Evolutionary conservation across 176 grass and related monocot genomes (phyloP).

Genomic region (Dendrocalamus sinicus): DNA sequence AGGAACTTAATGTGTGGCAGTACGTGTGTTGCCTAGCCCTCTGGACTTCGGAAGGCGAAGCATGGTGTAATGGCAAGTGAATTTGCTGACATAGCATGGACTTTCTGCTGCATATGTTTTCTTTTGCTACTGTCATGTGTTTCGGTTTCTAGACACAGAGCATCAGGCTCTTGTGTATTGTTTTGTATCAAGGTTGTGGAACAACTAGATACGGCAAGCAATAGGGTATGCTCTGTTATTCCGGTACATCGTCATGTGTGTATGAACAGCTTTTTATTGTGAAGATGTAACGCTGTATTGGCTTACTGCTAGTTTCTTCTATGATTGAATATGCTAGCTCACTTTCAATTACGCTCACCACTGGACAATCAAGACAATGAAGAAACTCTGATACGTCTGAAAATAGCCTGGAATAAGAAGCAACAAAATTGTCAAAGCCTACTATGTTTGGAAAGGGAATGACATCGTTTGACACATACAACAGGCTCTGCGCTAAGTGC

Average conservation of each 20-base stretch:
- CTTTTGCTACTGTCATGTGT: background rate
- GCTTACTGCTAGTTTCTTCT: background rate
- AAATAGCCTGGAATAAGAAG: background rate
- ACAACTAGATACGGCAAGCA: constrained; percentile 32
- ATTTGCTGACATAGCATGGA: constrained; percentile 42
- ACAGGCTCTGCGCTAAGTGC: background rate
- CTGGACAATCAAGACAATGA: background rate
- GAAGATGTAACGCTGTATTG: background rate
- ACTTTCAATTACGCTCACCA: background rate
- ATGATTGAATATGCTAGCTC: background rate
- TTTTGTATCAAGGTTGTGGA: constrained; percentile 44
- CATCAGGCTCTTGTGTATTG: constrained; percentile 9
- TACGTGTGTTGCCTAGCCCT: constrained; percentile 44
- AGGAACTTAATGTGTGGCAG: constrained; percentile 71
- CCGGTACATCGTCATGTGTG: background rate
- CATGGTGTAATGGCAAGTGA: constrained; percentile 33
- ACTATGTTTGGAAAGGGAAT: background rate
- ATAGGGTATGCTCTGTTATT: background rate
- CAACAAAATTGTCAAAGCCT: background rate
- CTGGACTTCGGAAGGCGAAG: constrained; percentile 2
- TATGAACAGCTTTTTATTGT: background rate
- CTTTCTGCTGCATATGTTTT: background rate
- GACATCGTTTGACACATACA: background rate
- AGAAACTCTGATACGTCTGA: background rate
- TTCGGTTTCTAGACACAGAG: constrained; percentile 6